These are phyloP conservation scores for Anaeramoeba flamelloides DNA, from an alignment of 78 protist species.

Conservation along the genomic window DNA sequence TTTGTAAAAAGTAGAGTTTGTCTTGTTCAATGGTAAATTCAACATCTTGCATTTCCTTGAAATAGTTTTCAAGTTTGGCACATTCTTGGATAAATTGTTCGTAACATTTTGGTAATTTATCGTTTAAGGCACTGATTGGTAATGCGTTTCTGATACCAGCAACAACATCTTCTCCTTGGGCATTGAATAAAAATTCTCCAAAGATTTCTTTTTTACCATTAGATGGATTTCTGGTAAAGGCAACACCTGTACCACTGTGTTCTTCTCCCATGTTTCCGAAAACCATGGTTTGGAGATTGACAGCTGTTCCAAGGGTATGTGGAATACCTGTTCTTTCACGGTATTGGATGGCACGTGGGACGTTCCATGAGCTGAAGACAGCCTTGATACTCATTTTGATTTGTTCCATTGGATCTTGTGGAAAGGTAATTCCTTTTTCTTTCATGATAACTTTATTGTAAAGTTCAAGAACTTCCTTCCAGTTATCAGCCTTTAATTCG, in stretches of 20 bases:
- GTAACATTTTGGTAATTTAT: no score
- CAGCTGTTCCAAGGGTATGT: constrained; percentile 50
- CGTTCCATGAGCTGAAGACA: constrained; percentile 49
- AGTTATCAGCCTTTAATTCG: constrained; percentile 36
- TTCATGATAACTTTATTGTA: constrained; percentile 13
- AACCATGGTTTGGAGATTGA: constrained; percentile 57
- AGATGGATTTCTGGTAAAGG: constrained; percentile 58
- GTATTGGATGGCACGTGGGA: constrained; percentile 44
- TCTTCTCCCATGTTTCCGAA: constrained; percentile 43
- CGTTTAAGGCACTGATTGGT: constrained; percentile 15
- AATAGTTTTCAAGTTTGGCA: background rate
- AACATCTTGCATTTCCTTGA: constrained; percentile 36
- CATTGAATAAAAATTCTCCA: constrained; percentile 68
- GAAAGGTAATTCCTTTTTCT: constrained; percentile 25
- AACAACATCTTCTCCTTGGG: constrained; percentile 82
- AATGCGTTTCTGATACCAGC: constrained; percentile 68
- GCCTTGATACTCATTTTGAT: constrained; percentile 28
- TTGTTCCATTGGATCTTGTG: constrained; percentile 45
- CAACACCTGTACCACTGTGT: constrained; percentile 61
- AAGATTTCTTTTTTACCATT: constrained; percentile 46
- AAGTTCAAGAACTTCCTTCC: constrained; percentile 15
- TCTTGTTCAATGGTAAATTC: constrained; percentile 63
- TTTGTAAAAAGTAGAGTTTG: constrained; percentile 55
- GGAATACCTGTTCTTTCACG: constrained; percentile 22
- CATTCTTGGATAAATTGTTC: background rate